Conservation (phyloP, 2,329 filamentous ascomycete species). For the Colletotrichum tropicale region DNA sequence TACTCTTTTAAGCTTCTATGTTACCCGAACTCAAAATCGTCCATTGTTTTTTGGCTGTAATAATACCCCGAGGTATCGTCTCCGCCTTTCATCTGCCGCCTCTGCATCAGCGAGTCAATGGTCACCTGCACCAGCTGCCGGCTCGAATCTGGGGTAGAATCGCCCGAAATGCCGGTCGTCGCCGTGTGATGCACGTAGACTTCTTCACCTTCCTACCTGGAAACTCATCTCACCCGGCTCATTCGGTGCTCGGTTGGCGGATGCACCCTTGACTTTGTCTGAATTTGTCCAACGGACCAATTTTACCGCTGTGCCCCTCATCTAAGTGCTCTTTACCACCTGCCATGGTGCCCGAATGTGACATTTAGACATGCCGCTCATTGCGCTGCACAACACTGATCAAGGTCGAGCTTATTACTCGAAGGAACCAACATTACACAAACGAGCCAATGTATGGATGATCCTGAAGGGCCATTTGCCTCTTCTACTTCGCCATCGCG, state of each 20-base stretch:
- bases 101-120: not conserved
- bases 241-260: not conserved
- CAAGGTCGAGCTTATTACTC: not conserved
- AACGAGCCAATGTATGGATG: not conserved
- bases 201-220: not conserved
- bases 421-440: not conserved
- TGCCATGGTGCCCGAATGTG: not conserved
- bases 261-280: not conserved
- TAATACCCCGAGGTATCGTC: not conserved
- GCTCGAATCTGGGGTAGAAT: constrained; percentile 8
- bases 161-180: not conserved
- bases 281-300: not conserved
- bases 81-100: constrained; percentile 9
- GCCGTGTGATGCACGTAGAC: not conserved
- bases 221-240: not conserved
- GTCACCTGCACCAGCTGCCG: constrained; percentile 7
- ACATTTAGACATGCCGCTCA: not conserved
- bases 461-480: not conserved
- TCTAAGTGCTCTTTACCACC: not conserved
- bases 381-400: not conserved
- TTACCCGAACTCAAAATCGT: not conserved
- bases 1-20: not conserved
- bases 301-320: not conserved
- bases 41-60: not conserved
- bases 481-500: not conserved